Base-by-base conservation (phyloP, 2,329 filamentous ascomycete species). In the Harringtonia lauricola region DNA sequence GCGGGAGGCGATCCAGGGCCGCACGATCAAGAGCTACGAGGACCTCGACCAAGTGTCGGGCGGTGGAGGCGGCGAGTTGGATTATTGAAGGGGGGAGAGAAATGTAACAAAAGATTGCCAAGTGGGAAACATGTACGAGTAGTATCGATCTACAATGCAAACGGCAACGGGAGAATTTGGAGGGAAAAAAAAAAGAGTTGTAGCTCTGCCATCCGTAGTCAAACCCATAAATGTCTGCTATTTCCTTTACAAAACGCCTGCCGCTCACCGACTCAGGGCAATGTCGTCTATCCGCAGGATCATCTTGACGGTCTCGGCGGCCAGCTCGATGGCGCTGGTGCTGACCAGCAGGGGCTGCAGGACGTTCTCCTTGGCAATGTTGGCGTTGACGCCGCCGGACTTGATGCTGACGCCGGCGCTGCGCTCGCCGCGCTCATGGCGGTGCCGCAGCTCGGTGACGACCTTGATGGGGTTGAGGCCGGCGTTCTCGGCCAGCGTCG, bases 231-330 rank as follows among this genome's bases (percentile, higher is more conserved):
- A n/a, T n/a, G n/a, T n/a, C n/a, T n/a, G n/a, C n/a, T n/a, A n/a
- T n/a, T n/a, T n/a, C n/a, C n/a, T n/a, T n/a, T n/a, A n/a, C n/a
- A n/a, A n/a, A n/a, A n/a, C n/a, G n/a, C n/a, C n/a, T n/a, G n/a
- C n/a, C 58, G 57, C 30, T 31, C 74, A 80, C 64, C 76, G 70
- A 56, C 70, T 78, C 60, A 81, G 63, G 39, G 74, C 74, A 64
- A 81, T 80, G 57, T 81, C 76, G 58, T 81, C 76, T 65, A 81
- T 80, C 60, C 76, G 72, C 58, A 81, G 61, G 59, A 81, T 80
- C 87, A 95, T 92, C 79, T 96, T 98, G 56, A 96, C 92, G 48
- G 92, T 98, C 75, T 98, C 92, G 8, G 90, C 89, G 26, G 92
- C 92, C 64, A 98, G 67, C 71, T 98, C 90, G 57, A 98, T 92